A percentile compares a stretch with the other conserved stretches of the same genome.
These are phyloP conservation scores for Penicillium canariense DNA, from an alignment of 495 filamentous ascomycete species.

Conservation along the genomic window DNA sequence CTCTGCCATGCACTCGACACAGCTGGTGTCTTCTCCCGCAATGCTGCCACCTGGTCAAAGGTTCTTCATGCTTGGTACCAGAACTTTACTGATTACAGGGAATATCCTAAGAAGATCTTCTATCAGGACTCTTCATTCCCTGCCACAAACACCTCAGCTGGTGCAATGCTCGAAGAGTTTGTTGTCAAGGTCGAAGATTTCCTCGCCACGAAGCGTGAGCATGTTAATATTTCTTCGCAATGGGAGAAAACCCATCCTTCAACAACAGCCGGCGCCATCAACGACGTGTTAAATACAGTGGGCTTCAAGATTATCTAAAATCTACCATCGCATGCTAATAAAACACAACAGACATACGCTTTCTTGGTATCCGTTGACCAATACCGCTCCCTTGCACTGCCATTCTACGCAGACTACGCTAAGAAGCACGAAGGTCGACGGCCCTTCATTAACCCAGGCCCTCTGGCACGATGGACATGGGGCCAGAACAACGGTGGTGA, in stretches of 20 bases:
- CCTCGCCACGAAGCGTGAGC: slow-evolving; percentile 30
- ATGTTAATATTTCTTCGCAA: slow-evolving; percentile 32
- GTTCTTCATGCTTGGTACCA: slow-evolving; percentile 32
- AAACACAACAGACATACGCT: slow-evolving; percentile 41
- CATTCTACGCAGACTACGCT: slow-evolving; percentile 54
- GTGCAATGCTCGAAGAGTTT: slow-evolving; percentile 35
- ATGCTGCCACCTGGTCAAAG: slow-evolving; percentile 6
- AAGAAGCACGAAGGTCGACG: slow-evolving; percentile 42
- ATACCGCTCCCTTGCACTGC: slow-evolving; percentile 42
- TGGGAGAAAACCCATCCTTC: slow-evolving; percentile 43
- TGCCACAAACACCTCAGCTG: slow-evolving; percentile 17
- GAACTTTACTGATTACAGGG: slow-evolving; percentile 38
- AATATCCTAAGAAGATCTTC: slow-evolving; percentile 33
- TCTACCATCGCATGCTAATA: neutral
- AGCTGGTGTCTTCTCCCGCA: slow-evolving; percentile 10
- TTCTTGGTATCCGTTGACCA: slow-evolving; percentile 52
- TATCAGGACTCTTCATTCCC: slow-evolving; percentile 8
- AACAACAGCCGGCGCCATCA: slow-evolving; percentile 31
- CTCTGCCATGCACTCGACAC: slow-evolving; percentile 6
- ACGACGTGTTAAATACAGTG: slow-evolving; percentile 9
- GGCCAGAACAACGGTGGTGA: slow-evolving; percentile 32
- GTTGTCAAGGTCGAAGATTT: slow-evolving; percentile 42
- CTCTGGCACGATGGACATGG: slow-evolving; percentile 55
- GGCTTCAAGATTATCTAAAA: neutral
- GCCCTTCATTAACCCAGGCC: slow-evolving; percentile 56